Conservation (phyloP, 805 yeast species). For the Wickerhamomyces ciferrii region DNA sequence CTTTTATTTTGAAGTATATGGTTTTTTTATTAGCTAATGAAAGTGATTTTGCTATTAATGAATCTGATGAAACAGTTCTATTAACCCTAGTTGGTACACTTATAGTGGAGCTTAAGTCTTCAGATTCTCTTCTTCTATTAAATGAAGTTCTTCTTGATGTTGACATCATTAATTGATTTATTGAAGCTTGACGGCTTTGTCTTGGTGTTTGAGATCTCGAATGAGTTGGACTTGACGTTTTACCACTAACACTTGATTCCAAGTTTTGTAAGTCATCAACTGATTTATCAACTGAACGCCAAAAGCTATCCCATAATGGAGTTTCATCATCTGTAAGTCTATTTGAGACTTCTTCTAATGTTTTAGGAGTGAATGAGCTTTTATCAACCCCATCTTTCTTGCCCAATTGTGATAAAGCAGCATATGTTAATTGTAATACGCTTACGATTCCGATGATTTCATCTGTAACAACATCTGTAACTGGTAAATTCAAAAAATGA, state of each 20-base stretch:
- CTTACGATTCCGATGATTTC: conserved; percentile 36
- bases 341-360: conserved; percentile 17
- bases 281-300: conserved; percentile 26
- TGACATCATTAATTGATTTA: conserved; percentile 11
- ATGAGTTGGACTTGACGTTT: conserved; percentile 10
- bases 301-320: conserved; percentile 26
- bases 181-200: conserved; percentile 14
- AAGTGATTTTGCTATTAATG: conserved; percentile 13
- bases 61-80: conserved; percentile 17
- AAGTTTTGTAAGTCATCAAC: conserved; percentile 21
- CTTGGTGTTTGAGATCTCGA: conserved; percentile 21
- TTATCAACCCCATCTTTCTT: conserved; percentile 17
- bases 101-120: conserved; percentile 2
- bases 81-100: not conserved
- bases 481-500: conserved; percentile 38
- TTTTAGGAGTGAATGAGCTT: conserved; percentile 12
- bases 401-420: conserved; percentile 31
- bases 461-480: conserved; percentile 21
- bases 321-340: conserved; percentile 17
- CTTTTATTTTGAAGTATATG: conserved; percentile 15
- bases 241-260: conserved; percentile 16
- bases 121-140: conserved; percentile 7
- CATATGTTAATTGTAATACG: conserved; percentile 37
- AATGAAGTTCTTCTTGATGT: conserved; percentile 18
- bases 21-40: conserved; percentile 15